phyloP scores from a whole-genome alignment of 2,329 filamentous ascomycete genomes.

The Cercospora sesami region DNA sequence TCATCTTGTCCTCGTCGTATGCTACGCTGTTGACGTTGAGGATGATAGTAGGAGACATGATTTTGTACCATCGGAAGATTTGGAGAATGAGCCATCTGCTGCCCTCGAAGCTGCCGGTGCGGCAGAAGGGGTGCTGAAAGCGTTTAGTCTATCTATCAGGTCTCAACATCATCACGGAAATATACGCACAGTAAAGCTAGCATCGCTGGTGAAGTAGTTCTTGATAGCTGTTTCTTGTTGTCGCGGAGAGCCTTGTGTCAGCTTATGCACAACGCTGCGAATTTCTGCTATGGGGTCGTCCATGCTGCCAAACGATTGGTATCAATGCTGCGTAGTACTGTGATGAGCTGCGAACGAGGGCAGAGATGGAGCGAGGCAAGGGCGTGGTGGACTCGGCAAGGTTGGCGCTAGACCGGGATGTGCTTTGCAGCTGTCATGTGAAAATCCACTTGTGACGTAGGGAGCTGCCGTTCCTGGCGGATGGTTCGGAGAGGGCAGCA shows the following conservation, averaged over 20 bases:
- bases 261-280: constrained; percentile 62
- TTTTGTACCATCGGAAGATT: constrained; percentile 75
- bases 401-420: constrained; percentile 5
- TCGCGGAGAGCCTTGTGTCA: constrained; percentile 66
- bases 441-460: background rate
- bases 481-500: background rate
- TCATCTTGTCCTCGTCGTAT: constrained; percentile 64
- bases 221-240: constrained; percentile 66
- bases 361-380: background rate
- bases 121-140: constrained; percentile 68
- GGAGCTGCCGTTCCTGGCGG: constrained; percentile 1
- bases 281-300: constrained; percentile 59
- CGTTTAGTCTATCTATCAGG: background rate
- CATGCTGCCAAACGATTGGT: constrained; percentile 23
- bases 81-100: constrained; percentile 66
- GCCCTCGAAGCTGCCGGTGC: constrained; percentile 60
- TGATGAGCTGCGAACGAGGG: background rate
- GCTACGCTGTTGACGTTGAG: constrained; percentile 68
- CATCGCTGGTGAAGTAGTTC: constrained; percentile 70
- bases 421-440: constrained; percentile 7
- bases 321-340: background rate
- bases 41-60: constrained; percentile 72
- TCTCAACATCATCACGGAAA: too few species aligned
- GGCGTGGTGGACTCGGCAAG: background rate
- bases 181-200: constrained; percentile 61